Conservation (phyloP, 805 yeast genomes). For the Ogataea angusta region DNA sequence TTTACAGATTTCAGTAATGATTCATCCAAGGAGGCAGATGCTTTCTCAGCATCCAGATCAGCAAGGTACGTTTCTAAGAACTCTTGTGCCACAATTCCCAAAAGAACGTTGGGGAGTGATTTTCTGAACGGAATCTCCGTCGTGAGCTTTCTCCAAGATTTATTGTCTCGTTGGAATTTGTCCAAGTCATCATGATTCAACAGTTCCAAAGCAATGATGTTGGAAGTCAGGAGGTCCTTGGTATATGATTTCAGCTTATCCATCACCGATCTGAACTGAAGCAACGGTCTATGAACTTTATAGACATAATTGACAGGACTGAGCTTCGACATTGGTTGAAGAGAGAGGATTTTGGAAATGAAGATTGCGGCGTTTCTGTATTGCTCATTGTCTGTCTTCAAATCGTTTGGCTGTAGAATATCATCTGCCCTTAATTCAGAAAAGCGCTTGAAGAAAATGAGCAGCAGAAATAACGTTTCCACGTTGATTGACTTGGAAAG, state of each 20-base stretch:
- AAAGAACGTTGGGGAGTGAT: conserved; percentile 55
- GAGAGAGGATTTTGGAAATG: conserved; percentile 46
- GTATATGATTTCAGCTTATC: conserved; percentile 48
- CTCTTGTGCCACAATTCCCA: conserved; percentile 58
- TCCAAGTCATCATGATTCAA: conserved; percentile 51
- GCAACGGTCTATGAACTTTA: conserved; percentile 63
- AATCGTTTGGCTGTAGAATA: conserved; percentile 34
- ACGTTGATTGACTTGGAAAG: conserved; percentile 30
- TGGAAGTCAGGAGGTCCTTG: conserved; percentile 54
- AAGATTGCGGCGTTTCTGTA: conserved; percentile 36
- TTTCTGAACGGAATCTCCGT: conserved; percentile 58
- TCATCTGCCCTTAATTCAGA: conserved; percentile 41
- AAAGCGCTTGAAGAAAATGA: conserved; percentile 41
- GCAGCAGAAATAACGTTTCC: conserved; percentile 45
- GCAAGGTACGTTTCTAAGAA: conserved; percentile 39
- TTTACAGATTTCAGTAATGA: conserved; percentile 17
- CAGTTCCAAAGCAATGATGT: conserved; percentile 46
- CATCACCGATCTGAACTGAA: conserved; percentile 64
- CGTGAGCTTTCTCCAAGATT: conserved; percentile 59
- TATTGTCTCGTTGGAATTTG: conserved; percentile 41
- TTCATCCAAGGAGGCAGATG: conserved; percentile 15
- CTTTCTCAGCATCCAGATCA: conserved; percentile 15
- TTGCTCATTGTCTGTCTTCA: conserved; percentile 38
- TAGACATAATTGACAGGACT: conserved; percentile 59
- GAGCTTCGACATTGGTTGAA: conserved; percentile 45